These are phyloP conservation scores for Petunia axillaris DNA, from an alignment of 257 asterid species.

Conservation along the genomic window DNA sequence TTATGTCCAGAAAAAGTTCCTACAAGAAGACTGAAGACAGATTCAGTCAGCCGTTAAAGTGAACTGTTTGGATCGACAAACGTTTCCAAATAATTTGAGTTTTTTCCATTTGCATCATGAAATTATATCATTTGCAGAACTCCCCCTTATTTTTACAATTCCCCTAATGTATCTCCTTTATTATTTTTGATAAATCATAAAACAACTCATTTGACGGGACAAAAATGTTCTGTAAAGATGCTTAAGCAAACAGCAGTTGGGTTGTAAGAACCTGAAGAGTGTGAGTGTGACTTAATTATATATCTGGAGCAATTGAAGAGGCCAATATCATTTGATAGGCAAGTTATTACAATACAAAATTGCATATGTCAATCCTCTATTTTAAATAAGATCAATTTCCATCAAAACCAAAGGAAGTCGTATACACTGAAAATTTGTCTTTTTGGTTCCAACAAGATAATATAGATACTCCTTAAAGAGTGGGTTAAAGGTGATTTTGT, in stretches of 20 bases:
- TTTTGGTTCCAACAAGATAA: conserved; percentile 4
- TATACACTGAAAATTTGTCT: neutral
- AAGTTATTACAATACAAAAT: neutral
- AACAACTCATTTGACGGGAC: neutral
- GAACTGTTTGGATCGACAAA: too few relatives aligned
- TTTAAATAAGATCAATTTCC: neutral
- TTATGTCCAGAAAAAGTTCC: too few relatives aligned
- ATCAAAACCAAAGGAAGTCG: neutral
- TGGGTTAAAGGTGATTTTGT: neutral
- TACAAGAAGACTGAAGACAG: too few relatives aligned
- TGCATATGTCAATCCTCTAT: neutral
- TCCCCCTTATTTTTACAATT: neutral
- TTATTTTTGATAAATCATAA: neutral
- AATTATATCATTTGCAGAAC: neutral
- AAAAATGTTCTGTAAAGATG: neutral
- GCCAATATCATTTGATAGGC: conserved; percentile 11
- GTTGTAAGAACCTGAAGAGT: neutral
- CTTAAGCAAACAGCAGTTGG: conserved; percentile 5
- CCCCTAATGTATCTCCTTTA: neutral
- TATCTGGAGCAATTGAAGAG: neutral
- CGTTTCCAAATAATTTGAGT: neutral
- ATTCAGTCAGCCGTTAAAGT: too few relatives aligned
- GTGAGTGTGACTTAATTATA: neutral
- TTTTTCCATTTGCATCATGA: neutral
- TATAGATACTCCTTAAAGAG: neutral